phyloP scores from a whole-genome alignment of 192 early-diverging fungal genomes.

The Endogone sp. region DNA sequence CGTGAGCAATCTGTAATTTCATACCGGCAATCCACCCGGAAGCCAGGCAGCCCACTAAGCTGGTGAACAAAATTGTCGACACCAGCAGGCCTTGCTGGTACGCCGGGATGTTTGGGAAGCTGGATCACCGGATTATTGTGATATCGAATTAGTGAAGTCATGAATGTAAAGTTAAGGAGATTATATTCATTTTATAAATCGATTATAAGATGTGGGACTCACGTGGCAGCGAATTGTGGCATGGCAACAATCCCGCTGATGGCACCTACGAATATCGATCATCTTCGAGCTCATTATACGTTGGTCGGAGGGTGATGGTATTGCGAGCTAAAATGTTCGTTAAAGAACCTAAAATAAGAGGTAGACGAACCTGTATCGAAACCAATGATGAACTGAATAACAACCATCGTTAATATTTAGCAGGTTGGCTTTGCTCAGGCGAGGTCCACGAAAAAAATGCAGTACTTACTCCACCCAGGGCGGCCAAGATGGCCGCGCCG shows the following conservation, averaged over 20 bases:
- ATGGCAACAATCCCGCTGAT: constrained; percentile 23
- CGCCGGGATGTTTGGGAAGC: not conserved
- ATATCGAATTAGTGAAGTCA: too few species aligned
- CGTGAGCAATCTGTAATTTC: not conserved
- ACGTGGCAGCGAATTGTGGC: constrained; percentile 9
- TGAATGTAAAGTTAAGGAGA: too few species aligned
- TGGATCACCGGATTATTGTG: not conserved
- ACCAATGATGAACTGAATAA: constrained; percentile 13
- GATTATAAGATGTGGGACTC: not conserved
- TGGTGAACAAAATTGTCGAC: constrained; percentile 15
- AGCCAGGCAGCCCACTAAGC: constrained; percentile 10
- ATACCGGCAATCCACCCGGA: constrained; percentile 13
- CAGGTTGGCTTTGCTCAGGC: too few species aligned
- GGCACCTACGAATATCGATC: too few species aligned
- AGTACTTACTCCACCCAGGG: not conserved
- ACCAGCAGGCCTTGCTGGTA: constrained; percentile 12
- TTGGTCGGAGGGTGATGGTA: too few species aligned
- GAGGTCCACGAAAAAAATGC: too few species aligned
- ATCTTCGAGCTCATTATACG: too few species aligned
- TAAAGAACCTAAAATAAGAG: not conserved
- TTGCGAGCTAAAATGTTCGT: too few species aligned
- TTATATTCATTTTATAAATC: not conserved
- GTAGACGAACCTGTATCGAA: constrained; percentile 10
- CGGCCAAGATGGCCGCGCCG: not conserved
- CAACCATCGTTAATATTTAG: too few species aligned